A percentile compares a stretch with the other conserved stretches of the same genome.
phyloP scores from a whole-genome alignment of 2,329 filamentous ascomycete genomes.

The Podosphaera fusca region DNA sequence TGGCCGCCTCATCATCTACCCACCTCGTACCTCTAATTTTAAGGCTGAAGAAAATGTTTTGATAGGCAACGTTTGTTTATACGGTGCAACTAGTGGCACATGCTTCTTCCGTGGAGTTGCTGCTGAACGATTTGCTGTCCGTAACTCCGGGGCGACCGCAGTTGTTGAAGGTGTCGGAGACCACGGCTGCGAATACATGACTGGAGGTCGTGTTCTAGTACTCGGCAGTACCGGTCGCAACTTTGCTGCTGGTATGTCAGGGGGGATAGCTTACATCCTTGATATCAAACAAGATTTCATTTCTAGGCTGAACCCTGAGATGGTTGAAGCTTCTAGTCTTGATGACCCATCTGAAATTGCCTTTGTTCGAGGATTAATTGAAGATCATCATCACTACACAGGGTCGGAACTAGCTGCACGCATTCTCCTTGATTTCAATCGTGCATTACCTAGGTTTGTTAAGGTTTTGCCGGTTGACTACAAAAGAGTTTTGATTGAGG shows the following conservation, averaged over 20 bases:
- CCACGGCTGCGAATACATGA: slow-evolving; percentile 98
- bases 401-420: slow-evolving; percentile 85
- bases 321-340: slow-evolving; percentile 74
- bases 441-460: slow-evolving; percentile 71
- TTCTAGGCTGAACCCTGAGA: slow-evolving; percentile 87
- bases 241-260: slow-evolving; percentile 96
- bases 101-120: slow-evolving; percentile 96
- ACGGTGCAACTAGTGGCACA: slow-evolving; percentile 73
- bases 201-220: slow-evolving; percentile 71
- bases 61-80: slow-evolving; percentile 83
- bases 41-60: slow-evolving; percentile 92
- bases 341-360: slow-evolving; percentile 77
- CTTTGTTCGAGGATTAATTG: slow-evolving; percentile 71
- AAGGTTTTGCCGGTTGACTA: slow-evolving; percentile 90
- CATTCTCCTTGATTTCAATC: slow-evolving; percentile 84
- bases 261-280: slow-evolving; percentile 85
- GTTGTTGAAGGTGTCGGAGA: slow-evolving; percentile 92
- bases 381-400: slow-evolving; percentile 95
- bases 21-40: slow-evolving; percentile 71
- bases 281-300: slow-evolving; percentile 78
- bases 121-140: slow-evolving; percentile 86
- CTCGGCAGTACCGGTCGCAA: slow-evolving; percentile 82
- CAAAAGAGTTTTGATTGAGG: slow-evolving; percentile 74
- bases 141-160: slow-evolving; percentile 89
- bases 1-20: slow-evolving; percentile 81